Percentiles rank a stretch among this genome's conserved stretches.
Conservation (phyloP, 2,329 filamentous ascomycete species). For the Exophiala mesophila region DNA sequence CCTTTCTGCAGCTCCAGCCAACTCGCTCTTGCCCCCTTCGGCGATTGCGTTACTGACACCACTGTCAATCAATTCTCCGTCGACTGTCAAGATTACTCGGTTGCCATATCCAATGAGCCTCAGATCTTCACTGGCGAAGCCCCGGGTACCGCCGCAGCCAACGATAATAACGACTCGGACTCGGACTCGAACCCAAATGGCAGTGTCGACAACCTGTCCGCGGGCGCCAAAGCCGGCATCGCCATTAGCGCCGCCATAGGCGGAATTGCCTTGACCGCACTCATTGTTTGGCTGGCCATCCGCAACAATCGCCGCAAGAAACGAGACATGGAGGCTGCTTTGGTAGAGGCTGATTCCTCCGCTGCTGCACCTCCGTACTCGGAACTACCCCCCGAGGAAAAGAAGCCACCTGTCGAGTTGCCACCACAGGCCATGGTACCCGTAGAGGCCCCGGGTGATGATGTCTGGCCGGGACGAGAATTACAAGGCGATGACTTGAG, state of each 20-base stretch:
- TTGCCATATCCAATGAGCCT: slow-evolving; percentile 9
- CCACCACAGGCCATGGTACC: slow-evolving; percentile 7
- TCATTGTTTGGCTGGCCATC: slow-evolving; percentile 12
- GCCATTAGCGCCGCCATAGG: slow-evolving; percentile 9
- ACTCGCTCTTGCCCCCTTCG: slow-evolving; percentile 7
- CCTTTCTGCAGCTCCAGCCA: slow-evolving; percentile 12
- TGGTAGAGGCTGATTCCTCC: slow-evolving; percentile 4
- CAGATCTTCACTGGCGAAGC: slow-evolving; percentile 1
- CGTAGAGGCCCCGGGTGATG: slow-evolving; percentile 13
- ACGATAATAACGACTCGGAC: too few relatives aligned
- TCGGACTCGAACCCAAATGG: too few relatives aligned
- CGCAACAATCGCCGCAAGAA: slow-evolving; percentile 9
- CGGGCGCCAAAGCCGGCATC: slow-evolving; percentile 18
- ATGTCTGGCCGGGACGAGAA: slow-evolving; percentile 11
- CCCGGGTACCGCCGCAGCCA: not conserved
- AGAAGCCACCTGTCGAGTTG: slow-evolving; percentile 8
- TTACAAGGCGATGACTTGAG: slow-evolving; percentile 11
- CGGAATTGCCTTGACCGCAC: slow-evolving; percentile 4
- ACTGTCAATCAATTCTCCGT: slow-evolving; percentile 18
- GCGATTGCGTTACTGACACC: slow-evolving; percentile 9
- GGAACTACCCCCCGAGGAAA: slow-evolving; percentile 11
- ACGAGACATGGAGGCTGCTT: slow-evolving; percentile 2
- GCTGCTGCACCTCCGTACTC: slow-evolving; percentile 8
- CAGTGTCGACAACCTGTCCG: slow-evolving; percentile 7
- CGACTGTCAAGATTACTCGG: slow-evolving; percentile 14